phyloP scores from a whole-genome alignment of 306 rosid species.

The Potentilla sterilis region DNA sequence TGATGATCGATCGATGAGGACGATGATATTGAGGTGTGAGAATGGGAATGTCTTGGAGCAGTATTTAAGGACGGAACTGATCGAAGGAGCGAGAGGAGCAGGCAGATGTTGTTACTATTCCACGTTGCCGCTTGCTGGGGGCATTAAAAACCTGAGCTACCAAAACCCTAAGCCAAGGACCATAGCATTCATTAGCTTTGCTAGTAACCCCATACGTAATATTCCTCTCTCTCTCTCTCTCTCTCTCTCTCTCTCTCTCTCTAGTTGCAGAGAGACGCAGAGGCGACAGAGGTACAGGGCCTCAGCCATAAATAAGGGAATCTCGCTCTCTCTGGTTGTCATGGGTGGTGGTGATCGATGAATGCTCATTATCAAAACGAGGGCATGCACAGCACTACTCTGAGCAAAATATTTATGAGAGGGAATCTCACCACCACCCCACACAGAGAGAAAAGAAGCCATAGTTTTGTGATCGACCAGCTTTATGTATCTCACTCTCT shows the following conservation, averaged over 20 bases:
- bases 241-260: not conserved
- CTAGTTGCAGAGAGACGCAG: not conserved
- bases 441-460: not conserved
- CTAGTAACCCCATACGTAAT: constrained; percentile 8
- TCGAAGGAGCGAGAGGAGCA: constrained; percentile 1
- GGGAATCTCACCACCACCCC: constrained; percentile 1
- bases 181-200: constrained; percentile 16
- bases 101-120: not conserved
- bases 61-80: not conserved
- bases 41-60: constrained; percentile 19
- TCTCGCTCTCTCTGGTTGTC: not conserved
- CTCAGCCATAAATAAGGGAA: not conserved
- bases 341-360: constrained; percentile 8
- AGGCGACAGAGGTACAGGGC: not conserved
- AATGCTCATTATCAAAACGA: not conserved
- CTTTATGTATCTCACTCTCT: not conserved
- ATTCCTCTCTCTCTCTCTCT: not conserved
- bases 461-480: not conserved
- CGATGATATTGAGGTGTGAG: not conserved
- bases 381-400: not conserved
- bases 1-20: not conserved
- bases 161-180: constrained; percentile 29
- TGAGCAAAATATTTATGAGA: not conserved
- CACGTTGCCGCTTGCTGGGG: not conserved
- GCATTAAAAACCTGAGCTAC: constrained; percentile 26